Evolutionary conservation across 768 basidiomycete species (phyloP), one percentile per base, ranked within the genome.

Genomic region (Tephrocybe sp.): DNA sequence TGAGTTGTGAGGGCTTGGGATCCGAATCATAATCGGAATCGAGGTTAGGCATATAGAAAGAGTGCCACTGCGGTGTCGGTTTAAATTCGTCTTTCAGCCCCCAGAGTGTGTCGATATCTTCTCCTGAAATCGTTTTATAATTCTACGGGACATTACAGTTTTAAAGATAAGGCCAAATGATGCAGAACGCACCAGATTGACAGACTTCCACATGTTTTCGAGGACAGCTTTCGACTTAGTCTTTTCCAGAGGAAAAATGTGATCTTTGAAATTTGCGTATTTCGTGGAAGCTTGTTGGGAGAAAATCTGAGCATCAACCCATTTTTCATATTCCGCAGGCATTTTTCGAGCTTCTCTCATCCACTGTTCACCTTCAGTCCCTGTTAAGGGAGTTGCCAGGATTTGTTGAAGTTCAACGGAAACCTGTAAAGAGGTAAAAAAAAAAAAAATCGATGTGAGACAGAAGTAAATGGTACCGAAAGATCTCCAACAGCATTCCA

Each of bases 401-500:
- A 87, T 62, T 38, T 84, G 79, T 59, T 82, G 82, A 6, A 91
- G 64, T 62, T 88, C 76, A 20, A 92, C 75, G 4, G 79, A 77
- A 36, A 80, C 72, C 89, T 91, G 53, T 6, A 32, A 48, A 11
- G 3, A 19, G 23, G 42, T 50, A 19, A 12, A 12, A 13, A 17
- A 13, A 17, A 12, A 33, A 34, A 30, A 33, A 22, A 17, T 30
- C n/a, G n/a, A 20, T 41, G 14, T 10, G 5, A 17, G 17, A 68
- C 71, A 52, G 19, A 10, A 5, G 11, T 41, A 8, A 3, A 33
- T 5, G 16, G 33, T 69, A 89, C 90, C 36, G 88, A 84, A 52
- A 93, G 73, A 67, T 92, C 87, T 11, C 90, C 91, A 34, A 90
- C 74, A 35, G 89, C 84, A 57, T 93, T 84, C 83, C 87, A 92